Percentiles rank a stretch among this genome's conserved stretches.
These are phyloP conservation scores for Pleurotus salmoneostramineus DNA, from an alignment of 768 basidiomycete species.

Conservation along the genomic window DNA sequence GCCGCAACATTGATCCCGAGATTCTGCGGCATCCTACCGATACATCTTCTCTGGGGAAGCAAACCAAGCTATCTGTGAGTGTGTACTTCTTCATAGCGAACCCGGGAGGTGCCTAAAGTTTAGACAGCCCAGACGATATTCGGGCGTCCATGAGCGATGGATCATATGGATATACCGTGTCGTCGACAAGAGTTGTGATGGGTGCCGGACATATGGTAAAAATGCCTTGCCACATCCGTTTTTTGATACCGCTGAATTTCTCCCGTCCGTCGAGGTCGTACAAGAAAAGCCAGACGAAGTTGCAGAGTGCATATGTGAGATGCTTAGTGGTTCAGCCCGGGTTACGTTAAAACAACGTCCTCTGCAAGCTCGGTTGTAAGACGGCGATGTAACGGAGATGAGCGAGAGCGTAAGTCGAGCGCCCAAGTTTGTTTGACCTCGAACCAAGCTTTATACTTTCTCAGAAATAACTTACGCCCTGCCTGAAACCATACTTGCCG, in stretches of 20 bases:
- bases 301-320: not conserved
- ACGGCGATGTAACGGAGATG: not conserved
- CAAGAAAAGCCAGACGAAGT: not conserved
- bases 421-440: no score
- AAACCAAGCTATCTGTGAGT: not conserved
- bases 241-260: not conserved
- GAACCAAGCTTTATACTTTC: no score
- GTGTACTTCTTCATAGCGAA: not conserved
- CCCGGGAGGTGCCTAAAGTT: not conserved
- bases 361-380: not conserved
- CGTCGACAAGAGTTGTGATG: not conserved
- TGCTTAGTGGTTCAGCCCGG: not conserved
- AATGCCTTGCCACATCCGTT: no score
- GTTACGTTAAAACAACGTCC: not conserved
- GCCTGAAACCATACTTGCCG: no score
- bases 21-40: not conserved
- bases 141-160: constrained; percentile 1
- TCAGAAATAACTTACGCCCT: no score
- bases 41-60: constrained; percentile 1
- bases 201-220: constrained; percentile 1
- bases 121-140: not conserved
- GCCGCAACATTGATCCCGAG: not conserved
- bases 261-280: constrained; percentile 2
- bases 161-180: not conserved
- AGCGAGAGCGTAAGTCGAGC: not conserved